Evolutionary conservation across 2,329 filamentous ascomycete species (phyloP).

Genomic region (Rhinocladiella similis): DNA sequence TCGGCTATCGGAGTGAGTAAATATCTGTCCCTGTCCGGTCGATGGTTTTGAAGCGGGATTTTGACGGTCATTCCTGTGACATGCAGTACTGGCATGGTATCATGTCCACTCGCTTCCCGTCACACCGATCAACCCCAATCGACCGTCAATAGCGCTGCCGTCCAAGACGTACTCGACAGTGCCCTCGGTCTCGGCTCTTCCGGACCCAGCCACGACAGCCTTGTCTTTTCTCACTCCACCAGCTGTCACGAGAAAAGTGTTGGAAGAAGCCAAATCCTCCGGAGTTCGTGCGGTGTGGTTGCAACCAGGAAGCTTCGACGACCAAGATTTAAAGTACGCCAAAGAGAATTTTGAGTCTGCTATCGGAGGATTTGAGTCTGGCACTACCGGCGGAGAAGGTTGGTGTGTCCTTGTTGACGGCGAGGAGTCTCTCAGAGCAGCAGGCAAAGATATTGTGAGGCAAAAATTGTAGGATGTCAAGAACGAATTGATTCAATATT

Average conservation of each 20-base stretch:
- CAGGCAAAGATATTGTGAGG: constrained; percentile 52
- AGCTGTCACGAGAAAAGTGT: constrained; percentile 67
- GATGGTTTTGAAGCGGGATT: too few relatives aligned
- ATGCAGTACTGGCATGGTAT: constrained; percentile 86
- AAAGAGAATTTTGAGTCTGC: constrained; percentile 67
- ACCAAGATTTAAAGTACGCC: constrained; percentile 70
- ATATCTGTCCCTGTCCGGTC: too few relatives aligned
- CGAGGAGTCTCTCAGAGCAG: constrained; percentile 59
- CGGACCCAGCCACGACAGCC: constrained; percentile 67
- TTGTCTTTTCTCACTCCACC: constrained; percentile 89
- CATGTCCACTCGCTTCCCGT: constrained; percentile 71
- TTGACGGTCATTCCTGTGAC: not conserved
- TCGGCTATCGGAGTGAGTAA: constrained; percentile 60
- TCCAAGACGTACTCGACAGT: constrained; percentile 63
- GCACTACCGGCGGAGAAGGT: constrained; percentile 61
- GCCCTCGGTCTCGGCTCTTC: constrained; percentile 64
- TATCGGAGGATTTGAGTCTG: constrained; percentile 64
- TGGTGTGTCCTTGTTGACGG: constrained; percentile 90
- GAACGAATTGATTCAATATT: not conserved
- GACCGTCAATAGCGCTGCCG: constrained; percentile 63
- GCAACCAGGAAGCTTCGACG: constrained; percentile 86
- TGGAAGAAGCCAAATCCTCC: constrained; percentile 74
- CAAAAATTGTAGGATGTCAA: constrained; percentile 38
- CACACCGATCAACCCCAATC: constrained; percentile 78
- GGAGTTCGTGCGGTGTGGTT: constrained; percentile 79